Base-by-base conservation (phyloP, 345 rosid genomes). In the Clausena lansium region DNA sequence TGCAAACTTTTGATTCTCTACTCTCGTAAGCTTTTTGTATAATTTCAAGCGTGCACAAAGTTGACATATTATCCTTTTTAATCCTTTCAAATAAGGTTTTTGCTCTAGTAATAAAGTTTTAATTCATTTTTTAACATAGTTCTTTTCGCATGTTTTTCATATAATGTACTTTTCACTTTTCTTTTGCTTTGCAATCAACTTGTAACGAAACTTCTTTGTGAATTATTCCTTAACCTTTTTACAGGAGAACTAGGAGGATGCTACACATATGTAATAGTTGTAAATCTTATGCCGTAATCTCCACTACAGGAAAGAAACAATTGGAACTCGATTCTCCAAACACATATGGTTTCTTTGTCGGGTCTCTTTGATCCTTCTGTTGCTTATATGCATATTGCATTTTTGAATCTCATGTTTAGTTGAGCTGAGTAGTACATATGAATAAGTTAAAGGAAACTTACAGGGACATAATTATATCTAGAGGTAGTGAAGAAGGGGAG, bases 391-490 rank as follows among this genome's bases (percentile, higher is more conserved):
- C 30, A 10, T 20, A 32, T 73, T 63, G 61, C 47, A 32, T 75
- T 75, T 60, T 52, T 35, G 14, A 25, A 73, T n/a, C 20, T 32
- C 24, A 33, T 19, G 41, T 5, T 50, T 58, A 28, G 22, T 30
- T 30, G 59, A 63, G 70, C n/a, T 22, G 36, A 50, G 70, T 27
- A 25, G 50, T 27, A n/a, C 57, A 65, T 0, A 85, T 85, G 85
- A 57, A 38, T 25, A 68, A 76, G 61, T 52, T 41, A 20, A 71
- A 62, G 58, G 87, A 83, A 71, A 71, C 45, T 15, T 71, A 0
- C n/a, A 70, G 81, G 22, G 88, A 86, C 15, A 75, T 83, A 65
- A 27, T 55, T 61, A 87, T 88, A 76, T 71, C 68, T 39, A 78
- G 73, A 75, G 77, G 73, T 32, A 64, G 77, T 50, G 84, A 78